Evolutionary conservation across 768 basidiomycete species (phyloP).

Genomic region (Collybia nuda): DNA sequence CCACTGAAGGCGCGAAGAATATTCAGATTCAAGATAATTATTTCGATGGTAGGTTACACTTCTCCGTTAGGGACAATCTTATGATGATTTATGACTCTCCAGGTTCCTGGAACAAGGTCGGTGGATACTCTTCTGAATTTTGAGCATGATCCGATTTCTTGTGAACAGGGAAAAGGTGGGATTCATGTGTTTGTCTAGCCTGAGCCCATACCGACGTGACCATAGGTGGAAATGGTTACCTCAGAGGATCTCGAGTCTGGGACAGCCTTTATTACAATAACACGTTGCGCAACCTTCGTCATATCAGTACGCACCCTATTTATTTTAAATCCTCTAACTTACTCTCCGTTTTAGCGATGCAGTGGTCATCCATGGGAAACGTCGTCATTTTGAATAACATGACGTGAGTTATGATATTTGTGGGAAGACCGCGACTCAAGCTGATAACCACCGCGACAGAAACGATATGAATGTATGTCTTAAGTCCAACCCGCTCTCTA

Average conservation of each 20-base stretch:
- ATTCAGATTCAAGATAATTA: conserved; percentile 14
- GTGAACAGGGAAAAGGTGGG: conserved; percentile 1
- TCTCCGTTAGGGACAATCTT: neutral
- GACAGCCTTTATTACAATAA: conserved; percentile 14
- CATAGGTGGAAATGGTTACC: conserved; percentile 11
- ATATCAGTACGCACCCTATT: conserved; percentile 11
- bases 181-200: too few relatives aligned
- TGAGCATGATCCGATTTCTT: neutral
- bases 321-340: neutral
- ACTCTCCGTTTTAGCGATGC: conserved; percentile 7
- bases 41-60: conserved; percentile 7
- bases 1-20: conserved; percentile 11
- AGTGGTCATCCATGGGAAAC: conserved; percentile 8
- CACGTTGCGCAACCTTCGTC: conserved; percentile 5
- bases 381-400: conserved; percentile 11
- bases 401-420: conserved; percentile 7
- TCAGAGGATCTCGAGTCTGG: conserved; percentile 12
- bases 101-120: conserved; percentile 14
- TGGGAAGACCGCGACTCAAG: neutral
- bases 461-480: too few relatives aligned
- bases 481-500: too few relatives aligned
- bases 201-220: too few relatives aligned
- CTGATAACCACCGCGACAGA: neutral
- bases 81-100: neutral
- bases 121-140: neutral